phyloP scores from a whole-genome alignment of 2,329 filamentous ascomycete genomes.

The Emmonsia crescens region DNA sequence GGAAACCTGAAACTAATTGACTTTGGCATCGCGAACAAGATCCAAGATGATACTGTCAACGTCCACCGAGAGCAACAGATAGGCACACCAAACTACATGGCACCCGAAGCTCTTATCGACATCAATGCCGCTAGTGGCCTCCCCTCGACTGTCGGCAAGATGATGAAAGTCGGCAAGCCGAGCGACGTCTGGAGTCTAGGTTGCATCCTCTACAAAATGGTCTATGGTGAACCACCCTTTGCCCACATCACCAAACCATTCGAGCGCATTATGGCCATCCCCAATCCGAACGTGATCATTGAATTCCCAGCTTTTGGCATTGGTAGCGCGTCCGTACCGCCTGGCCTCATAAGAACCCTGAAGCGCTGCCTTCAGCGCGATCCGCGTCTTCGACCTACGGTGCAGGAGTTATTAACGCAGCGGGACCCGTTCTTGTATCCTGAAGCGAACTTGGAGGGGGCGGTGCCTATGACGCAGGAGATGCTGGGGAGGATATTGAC shows the following conservation, averaged over 20 bases:
- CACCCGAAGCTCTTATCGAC: constrained; percentile 84
- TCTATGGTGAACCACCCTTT: constrained; percentile 93
- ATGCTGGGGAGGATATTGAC: constrained; percentile 49
- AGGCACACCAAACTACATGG: constrained; percentile 98
- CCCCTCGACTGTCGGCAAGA: constrained; percentile 45
- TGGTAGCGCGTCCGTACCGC: constrained; percentile 42
- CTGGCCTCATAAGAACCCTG: constrained; percentile 45
- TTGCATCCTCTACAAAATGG: constrained; percentile 96
- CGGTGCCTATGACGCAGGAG: constrained; percentile 45
- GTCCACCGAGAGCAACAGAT: constrained; percentile 93
- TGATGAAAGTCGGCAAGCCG: constrained; percentile 93
- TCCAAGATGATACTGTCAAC: constrained; percentile 93
- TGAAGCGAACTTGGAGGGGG: constrained; percentile 36
- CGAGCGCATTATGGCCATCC: constrained; percentile 56
- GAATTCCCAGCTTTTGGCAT: constrained; percentile 37
- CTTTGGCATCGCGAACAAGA: constrained; percentile 96
- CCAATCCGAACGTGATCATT: constrained; percentile 39
- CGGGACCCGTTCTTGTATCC: constrained; percentile 49
- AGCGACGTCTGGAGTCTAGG: constrained; percentile 94
- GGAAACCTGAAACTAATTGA: constrained; percentile 92
- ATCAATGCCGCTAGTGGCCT: constrained; percentile 55
- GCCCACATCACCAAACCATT: constrained; percentile 83
- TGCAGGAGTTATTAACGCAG: constrained; percentile 46
- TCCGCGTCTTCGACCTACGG: constrained; percentile 44
- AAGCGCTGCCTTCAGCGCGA: constrained; percentile 50